Evolutionary conservation across 2,329 filamentous ascomycete species (phyloP).

Genomic region (Aureobasidium lini): DNA sequence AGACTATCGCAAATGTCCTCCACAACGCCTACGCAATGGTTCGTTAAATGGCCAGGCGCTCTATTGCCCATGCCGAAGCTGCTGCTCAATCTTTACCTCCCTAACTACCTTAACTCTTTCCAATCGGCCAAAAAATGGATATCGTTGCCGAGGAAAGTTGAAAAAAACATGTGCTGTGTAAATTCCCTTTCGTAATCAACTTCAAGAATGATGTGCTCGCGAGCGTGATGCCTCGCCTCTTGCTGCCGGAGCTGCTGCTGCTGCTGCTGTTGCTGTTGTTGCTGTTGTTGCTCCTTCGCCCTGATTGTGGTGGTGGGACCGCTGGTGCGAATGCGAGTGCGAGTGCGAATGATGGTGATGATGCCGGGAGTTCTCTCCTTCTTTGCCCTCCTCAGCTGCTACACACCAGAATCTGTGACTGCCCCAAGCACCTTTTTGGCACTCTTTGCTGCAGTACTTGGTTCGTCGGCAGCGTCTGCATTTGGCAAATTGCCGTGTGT

Average conservation of each 20-base stretch:
- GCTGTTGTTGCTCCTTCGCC: neutral
- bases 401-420: conserved; percentile 98
- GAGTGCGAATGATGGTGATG: conserved; percentile 15
- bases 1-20: neutral
- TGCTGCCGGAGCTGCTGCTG: neutral
- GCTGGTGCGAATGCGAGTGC: conserved; percentile 11
- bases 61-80: neutral
- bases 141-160: conserved; percentile 6
- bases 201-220: neutral
- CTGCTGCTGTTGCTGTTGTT: neutral
- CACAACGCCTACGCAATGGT: conserved; percentile 13
- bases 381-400: conserved; percentile 48
- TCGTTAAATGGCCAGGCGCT: conserved; percentile 9
- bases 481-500: conserved; percentile 92
- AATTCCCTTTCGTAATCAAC: conserved; percentile 6
- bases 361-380: conserved; percentile 15
- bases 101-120: neutral
- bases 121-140: conserved; percentile 2
- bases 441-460: conserved; percentile 99
- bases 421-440: conserved; percentile 97
- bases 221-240: conserved; percentile 1
- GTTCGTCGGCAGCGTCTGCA: conserved; percentile 91
- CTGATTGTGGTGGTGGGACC: neutral
- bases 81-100: conserved; percentile 1
- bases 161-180: conserved; percentile 4